Conservation (phyloP, 108 stramenopile species). For the Cyclostephanos invisitatus region DNA sequence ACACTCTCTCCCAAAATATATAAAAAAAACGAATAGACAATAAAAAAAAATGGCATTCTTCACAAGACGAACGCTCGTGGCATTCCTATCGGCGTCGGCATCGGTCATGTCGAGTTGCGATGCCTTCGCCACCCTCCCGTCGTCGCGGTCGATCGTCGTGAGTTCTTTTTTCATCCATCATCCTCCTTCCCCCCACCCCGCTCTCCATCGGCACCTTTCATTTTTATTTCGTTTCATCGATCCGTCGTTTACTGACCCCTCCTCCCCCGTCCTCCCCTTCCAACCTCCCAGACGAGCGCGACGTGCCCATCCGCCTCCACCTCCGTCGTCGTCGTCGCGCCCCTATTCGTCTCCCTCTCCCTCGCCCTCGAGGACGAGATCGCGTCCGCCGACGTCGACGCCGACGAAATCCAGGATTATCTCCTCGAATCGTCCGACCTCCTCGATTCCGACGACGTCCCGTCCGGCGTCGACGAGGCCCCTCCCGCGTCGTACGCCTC, state of each 20-base stretch:
- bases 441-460: conserved; percentile 43
- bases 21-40: background rate
- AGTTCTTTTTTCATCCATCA: background rate
- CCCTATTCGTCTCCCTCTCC: background rate
- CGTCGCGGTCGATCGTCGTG: background rate
- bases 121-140: background rate
- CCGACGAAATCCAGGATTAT: conserved; percentile 64
- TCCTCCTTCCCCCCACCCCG: background rate
- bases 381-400: conserved; percentile 46
- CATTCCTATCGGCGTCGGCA: conserved; percentile 25
- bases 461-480: conserved; percentile 53
- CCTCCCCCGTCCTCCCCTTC: no score
- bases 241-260: no score
- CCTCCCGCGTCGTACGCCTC: conserved; percentile 56
- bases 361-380: conserved; percentile 31
- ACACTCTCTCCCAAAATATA: no score
- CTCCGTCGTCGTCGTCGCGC: no score
- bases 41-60: conserved; percentile 13
- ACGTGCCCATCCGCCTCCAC: background rate
- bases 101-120: conserved; percentile 3
- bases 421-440: conserved; percentile 70
- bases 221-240: background rate
- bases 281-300: no score
- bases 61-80: conserved; percentile 29
- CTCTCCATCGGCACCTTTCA: no score